phyloP scores from a whole-genome alignment of 2,329 filamentous ascomycete genomes.

The Paecilomyces sp. region DNA sequence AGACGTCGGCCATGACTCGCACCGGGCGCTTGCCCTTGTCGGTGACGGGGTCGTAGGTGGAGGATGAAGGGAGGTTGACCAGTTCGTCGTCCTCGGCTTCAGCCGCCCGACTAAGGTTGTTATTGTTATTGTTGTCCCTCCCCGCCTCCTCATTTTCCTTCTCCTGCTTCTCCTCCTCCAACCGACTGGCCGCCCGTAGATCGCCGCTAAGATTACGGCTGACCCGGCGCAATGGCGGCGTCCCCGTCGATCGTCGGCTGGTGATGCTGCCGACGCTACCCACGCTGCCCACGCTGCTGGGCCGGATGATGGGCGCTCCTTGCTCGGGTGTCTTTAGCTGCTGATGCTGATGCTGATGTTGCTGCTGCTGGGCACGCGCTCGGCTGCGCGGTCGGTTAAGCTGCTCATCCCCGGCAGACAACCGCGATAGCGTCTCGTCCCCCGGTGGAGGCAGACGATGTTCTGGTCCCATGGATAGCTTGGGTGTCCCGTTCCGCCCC shows the following conservation, averaged over 20 bases:
- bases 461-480: background rate
- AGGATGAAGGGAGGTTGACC: conserved; percentile 39
- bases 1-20: conserved; percentile 87
- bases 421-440: background rate
- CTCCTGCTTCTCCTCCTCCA: conserved; percentile 18
- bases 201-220: conserved; percentile 66
- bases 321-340: background rate
- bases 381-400: background rate
- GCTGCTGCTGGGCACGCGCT: background rate
- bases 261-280: conserved; percentile 19
- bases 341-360: background rate
- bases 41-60: conserved; percentile 65
- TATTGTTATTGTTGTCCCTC: conserved; percentile 38
- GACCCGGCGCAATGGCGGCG: conserved; percentile 64
- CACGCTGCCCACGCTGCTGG: conserved; percentile 48
- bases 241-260: conserved; percentile 37
- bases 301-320: background rate
- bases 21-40: conserved; percentile 81
- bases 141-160: conserved; percentile 24
- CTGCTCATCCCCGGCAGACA: background rate
- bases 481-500: conserved; percentile 1
- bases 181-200: conserved; percentile 62
- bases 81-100: background rate
- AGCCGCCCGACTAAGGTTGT: conserved; percentile 13
- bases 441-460: background rate